phyloP scores from a whole-genome alignment of 2,329 filamentous ascomycete species.

The Coniella vitis region DNA sequence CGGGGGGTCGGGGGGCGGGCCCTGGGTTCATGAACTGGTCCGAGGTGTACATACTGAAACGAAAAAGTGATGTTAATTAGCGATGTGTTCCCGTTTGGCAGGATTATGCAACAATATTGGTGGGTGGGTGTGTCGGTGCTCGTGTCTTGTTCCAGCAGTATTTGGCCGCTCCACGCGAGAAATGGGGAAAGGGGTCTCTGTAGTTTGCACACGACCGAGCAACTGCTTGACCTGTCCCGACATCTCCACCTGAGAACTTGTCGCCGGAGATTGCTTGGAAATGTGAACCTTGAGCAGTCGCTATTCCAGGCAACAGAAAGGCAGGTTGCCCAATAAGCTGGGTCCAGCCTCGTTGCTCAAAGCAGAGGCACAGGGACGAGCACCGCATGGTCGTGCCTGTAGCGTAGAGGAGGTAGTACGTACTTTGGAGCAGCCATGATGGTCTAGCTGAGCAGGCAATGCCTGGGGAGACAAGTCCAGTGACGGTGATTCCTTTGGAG shows the following conservation, averaged over 20 bases:
- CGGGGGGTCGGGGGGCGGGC: slow-evolving; percentile 81
- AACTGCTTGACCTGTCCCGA: too few species aligned
- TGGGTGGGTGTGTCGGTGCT: too few species aligned
- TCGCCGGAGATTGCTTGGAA: too few species aligned
- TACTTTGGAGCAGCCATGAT: slow-evolving; percentile 9
- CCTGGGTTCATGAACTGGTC: slow-evolving; percentile 93
- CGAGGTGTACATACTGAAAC: slow-evolving; percentile 47
- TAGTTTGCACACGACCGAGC: too few species aligned
- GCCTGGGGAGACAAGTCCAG: neutral
- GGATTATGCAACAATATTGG: neutral
- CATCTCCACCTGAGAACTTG: too few species aligned
- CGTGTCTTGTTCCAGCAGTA: too few species aligned
- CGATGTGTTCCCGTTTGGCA: slow-evolving; percentile 2
- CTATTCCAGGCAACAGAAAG: too few species aligned
- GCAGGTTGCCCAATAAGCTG: too few species aligned
- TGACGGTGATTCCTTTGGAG: neutral
- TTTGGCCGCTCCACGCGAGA: too few species aligned
- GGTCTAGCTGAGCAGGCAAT: neutral
- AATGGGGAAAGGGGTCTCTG: too few species aligned
- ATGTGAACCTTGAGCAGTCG: too few species aligned
- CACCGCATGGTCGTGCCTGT: neutral
- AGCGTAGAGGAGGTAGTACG: neutral
- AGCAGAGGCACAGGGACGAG: neutral
- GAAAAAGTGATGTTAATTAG: slow-evolving; percentile 5
- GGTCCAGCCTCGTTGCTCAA: too few species aligned